phyloP scores from a whole-genome alignment of 768 basidiomycete species.

The Holtermanniella nyarrowii region DNA sequence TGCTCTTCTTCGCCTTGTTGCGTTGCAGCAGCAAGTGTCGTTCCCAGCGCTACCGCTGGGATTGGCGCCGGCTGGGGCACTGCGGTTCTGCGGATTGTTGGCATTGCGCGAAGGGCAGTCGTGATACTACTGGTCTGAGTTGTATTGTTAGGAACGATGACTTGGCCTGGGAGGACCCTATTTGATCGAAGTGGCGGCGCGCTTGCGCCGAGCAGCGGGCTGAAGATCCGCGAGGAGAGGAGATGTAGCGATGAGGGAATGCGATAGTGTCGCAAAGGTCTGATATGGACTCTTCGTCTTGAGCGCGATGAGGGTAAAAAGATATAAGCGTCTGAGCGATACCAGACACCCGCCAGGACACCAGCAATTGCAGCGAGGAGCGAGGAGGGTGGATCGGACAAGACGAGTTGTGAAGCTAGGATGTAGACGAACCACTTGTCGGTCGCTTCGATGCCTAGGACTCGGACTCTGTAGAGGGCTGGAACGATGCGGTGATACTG shows the following conservation, averaged over 20 bases:
- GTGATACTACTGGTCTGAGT: conserved; percentile 49
- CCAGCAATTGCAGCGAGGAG: conserved; percentile 55
- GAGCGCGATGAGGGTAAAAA: conserved; percentile 40
- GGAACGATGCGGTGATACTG: conserved; percentile 74
- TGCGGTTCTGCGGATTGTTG: conserved; percentile 47
- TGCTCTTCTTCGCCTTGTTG: background rate
- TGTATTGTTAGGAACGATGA: conserved; percentile 5
- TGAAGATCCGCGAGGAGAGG: conserved; percentile 52
- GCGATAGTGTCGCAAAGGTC: conserved; percentile 56
- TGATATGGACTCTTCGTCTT: background rate
- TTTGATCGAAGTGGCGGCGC: conserved; percentile 56
- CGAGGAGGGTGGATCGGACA: conserved; percentile 60
- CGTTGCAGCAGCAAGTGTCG: background rate
- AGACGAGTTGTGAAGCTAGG: conserved; percentile 63
- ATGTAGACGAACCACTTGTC: conserved; percentile 69
- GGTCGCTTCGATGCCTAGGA: conserved; percentile 62
- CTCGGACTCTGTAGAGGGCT: conserved; percentile 59
- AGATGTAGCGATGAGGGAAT: conserved; percentile 53
- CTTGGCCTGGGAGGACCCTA: conserved; percentile 60
- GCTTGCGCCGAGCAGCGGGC: conserved; percentile 58
- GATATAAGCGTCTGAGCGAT: conserved; percentile 69
- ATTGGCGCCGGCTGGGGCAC: background rate
- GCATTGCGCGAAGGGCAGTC: conserved; percentile 31
- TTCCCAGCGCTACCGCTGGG: background rate
- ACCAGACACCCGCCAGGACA: conserved; percentile 60